These are phyloP conservation scores for Wickerhamiella alocasiicola DNA, from an alignment of 805 yeast genomes.

Conservation along the genomic window DNA sequence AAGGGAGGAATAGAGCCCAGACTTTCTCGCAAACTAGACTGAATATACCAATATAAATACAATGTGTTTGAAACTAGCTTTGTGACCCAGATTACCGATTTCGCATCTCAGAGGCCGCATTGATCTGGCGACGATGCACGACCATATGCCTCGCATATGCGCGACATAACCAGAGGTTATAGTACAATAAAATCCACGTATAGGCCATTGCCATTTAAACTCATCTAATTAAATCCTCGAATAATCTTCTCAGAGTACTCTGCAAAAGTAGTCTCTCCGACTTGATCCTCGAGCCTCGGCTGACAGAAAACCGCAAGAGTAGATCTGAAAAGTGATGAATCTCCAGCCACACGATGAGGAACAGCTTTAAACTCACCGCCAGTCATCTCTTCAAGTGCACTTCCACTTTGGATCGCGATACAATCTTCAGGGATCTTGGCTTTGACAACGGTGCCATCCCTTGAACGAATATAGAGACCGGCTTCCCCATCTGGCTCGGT, in stretches of 20 bases:
- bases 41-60: too few relatives aligned
- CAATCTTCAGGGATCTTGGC: conserved; percentile 44
- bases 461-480: conserved; percentile 40
- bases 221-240: conserved; percentile 2
- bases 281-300: conserved; percentile 40
- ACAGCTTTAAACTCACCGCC: conserved; percentile 42
- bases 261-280: conserved; percentile 39
- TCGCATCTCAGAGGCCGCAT: too few relatives aligned
- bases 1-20: too few relatives aligned
- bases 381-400: conserved; percentile 41
- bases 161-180: too few relatives aligned
- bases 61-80: too few relatives aligned
- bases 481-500: conserved; percentile 32
- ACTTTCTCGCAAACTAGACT: too few relatives aligned
- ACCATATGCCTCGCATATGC: too few relatives aligned
- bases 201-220: too few relatives aligned
- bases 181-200: too few relatives aligned
- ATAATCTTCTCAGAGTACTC: conserved; percentile 35
- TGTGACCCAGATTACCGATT: too few relatives aligned
- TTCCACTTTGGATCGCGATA: conserved; percentile 50
- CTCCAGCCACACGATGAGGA: conserved; percentile 37
- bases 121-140: too few relatives aligned
- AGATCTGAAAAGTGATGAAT: conserved; percentile 33
- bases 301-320: conserved; percentile 53
- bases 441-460: conserved; percentile 35